phyloP scores from a whole-genome alignment of 768 basidiomycete genomes.

The Rhizopogon vinicolor region DNA sequence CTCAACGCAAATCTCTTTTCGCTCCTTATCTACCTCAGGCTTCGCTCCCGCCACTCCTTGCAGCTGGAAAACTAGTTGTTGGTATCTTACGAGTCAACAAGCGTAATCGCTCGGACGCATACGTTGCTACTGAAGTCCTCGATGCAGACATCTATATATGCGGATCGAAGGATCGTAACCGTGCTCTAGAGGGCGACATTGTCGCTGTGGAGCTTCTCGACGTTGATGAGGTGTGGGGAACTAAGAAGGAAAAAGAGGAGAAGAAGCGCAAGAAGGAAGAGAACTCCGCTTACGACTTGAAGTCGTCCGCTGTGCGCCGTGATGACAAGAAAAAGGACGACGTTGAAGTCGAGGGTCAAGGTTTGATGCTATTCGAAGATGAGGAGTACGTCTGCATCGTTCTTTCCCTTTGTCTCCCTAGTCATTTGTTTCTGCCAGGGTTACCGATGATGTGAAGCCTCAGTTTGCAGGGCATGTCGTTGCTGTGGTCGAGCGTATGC shows the following conservation, averaged over 20 bases:
- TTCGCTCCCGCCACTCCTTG: conserved; percentile 91
- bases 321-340: conserved; percentile 99
- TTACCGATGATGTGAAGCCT: conserved; percentile 96
- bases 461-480: conserved; percentile 99
- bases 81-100: conserved; percentile 97
- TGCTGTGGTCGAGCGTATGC: conserved; percentile 99
- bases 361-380: conserved; percentile 93
- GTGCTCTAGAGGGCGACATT: conserved; percentile 97
- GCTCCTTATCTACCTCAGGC: conserved; percentile 98
- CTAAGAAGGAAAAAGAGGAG: conserved; percentile 99
- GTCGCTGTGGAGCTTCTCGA: conserved; percentile 97
- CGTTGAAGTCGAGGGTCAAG: conserved; percentile 98
- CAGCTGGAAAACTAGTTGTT: conserved; percentile 96
- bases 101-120: conserved; percentile 96
- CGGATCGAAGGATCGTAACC: conserved; percentile 97
- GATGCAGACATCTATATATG: conserved; percentile 99
- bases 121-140: conserved; percentile 95
- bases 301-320: conserved; percentile 69
- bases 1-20: conserved; percentile 96
- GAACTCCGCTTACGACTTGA: conserved; percentile 90
- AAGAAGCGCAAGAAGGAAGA: conserved; percentile 99
- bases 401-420: conserved; percentile 4
- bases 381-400: conserved; percentile 63
- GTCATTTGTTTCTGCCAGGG: conserved; percentile 40
- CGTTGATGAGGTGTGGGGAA: conserved; percentile 96